Conservation (phyloP, 148 eudicot genomes). For the Vaccinium vitisidaea region DNA sequence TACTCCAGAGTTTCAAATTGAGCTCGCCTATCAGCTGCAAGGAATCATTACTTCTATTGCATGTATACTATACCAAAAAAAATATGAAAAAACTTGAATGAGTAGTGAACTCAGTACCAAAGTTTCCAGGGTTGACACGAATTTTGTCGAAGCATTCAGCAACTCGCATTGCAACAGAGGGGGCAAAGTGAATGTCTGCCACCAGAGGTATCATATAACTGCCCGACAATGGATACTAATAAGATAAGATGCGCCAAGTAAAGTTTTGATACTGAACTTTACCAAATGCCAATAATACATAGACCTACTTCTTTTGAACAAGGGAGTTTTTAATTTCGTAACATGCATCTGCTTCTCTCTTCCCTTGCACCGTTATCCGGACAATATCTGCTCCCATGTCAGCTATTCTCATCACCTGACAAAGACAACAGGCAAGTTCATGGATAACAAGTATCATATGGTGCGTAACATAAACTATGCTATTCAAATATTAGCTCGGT, state of each 20-base stretch:
- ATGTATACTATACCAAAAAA: background rate
- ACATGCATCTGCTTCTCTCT: slow-evolving; percentile 98
- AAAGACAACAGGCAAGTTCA: slow-evolving; percentile 16
- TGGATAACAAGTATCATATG: background rate
- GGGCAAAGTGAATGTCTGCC: slow-evolving; percentile 98
- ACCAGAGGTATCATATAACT: slow-evolving; percentile 95
- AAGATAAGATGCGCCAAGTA: slow-evolving; percentile 9
- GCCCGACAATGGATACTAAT: slow-evolving; percentile 25
- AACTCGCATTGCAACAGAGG: slow-evolving; percentile 87
- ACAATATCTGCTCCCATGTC: slow-evolving; percentile 96
- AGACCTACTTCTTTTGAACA: slow-evolving; percentile 86
- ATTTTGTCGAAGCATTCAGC: slow-evolving; percentile 98
- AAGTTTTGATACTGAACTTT: background rate
- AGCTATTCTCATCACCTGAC: slow-evolving; percentile 90
- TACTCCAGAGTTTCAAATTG: slow-evolving; percentile 92
- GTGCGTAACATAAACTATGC: background rate
- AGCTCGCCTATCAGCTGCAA: slow-evolving; percentile 96
- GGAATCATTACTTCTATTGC: slow-evolving; percentile 10
- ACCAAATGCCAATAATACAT: slow-evolving; percentile 8
- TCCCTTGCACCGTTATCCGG: slow-evolving; percentile 95
- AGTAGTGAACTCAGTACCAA: slow-evolving; percentile 49
- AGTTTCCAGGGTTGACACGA: slow-evolving; percentile 98
- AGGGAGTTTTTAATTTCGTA: slow-evolving; percentile 89
- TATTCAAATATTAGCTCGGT: background rate
- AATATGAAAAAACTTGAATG: slow-evolving; percentile 10